Evolutionary conservation across 192 early-diverging fungal species (phyloP).

Genomic region (Backusella australiensis): DNA sequence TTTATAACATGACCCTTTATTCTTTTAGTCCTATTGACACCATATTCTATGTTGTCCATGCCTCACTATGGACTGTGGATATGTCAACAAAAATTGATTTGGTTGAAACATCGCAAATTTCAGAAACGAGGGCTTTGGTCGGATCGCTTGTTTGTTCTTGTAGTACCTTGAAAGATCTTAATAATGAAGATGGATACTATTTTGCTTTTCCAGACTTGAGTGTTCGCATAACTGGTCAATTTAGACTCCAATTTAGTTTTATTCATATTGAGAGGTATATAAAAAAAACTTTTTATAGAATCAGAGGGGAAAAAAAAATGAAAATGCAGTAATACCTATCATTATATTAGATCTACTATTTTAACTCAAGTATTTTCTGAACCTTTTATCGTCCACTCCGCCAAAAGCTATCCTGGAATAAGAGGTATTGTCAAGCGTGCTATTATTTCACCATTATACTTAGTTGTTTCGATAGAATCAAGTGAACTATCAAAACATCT

Average conservation of each 20-base stretch:
- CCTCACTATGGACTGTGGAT: slow-evolving; percentile 9
- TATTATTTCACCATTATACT: background rate
- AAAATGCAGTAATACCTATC: background rate
- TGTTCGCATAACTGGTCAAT: slow-evolving; percentile 81
- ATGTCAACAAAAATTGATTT: slow-evolving; percentile 4
- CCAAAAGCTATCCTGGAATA: slow-evolving; percentile 12
- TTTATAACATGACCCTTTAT: background rate
- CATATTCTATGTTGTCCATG: slow-evolving; percentile 1
- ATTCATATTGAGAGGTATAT: slow-evolving; percentile 6
- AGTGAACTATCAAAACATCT: slow-evolving; percentile 11
- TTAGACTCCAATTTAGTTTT: slow-evolving; percentile 34
- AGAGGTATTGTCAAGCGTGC: background rate
- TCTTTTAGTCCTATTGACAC: background rate
- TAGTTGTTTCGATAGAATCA: background rate
- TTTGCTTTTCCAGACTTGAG: slow-evolving; percentile 94
- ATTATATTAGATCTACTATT: background rate
- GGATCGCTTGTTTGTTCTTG: slow-evolving; percentile 87
- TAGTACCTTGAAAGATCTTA: slow-evolving; percentile 76
- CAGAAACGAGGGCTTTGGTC: slow-evolving; percentile 50
- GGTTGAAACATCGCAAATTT: slow-evolving; percentile 72
- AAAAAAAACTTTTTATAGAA: too few species aligned
- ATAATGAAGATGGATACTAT: slow-evolving; percentile 76
- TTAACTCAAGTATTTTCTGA: slow-evolving; percentile 1
- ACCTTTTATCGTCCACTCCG: slow-evolving; percentile 14
- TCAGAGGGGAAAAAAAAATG: background rate